A percentile compares a stretch with the other conserved stretches of the same genome.
These are phyloP conservation scores for Globisporangium acanthophoron DNA, from an alignment of 352 stramenopile species.

Conservation along the genomic window DNA sequence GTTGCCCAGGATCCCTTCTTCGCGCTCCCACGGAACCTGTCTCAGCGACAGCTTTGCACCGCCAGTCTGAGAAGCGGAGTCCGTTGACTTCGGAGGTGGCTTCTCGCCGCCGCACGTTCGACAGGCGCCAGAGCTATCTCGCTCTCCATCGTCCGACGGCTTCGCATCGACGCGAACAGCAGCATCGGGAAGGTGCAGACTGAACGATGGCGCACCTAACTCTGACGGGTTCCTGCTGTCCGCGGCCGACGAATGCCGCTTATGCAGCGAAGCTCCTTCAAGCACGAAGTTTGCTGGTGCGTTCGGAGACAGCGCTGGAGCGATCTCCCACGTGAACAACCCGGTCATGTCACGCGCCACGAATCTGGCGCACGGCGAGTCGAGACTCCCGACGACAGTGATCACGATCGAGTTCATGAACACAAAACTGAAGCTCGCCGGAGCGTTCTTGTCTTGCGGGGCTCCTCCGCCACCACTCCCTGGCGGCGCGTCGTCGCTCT, in stretches of 20 bases:
- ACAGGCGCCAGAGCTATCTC: slow-evolving; percentile 21
- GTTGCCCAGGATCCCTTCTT: slow-evolving; percentile 58
- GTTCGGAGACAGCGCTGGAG: slow-evolving; percentile 21
- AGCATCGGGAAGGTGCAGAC: slow-evolving; percentile 34
- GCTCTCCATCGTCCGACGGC: slow-evolving; percentile 23
- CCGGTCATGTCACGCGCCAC: slow-evolving; percentile 84
- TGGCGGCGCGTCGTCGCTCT: slow-evolving; percentile 25
- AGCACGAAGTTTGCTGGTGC: not conserved
- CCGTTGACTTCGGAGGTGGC: slow-evolving; percentile 12
- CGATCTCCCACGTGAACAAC: slow-evolving; percentile 82
- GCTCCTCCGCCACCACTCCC: slow-evolving; percentile 10
- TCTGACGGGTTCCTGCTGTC: not conserved
- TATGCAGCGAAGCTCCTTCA: not conserved
- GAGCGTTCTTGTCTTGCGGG: slow-evolving; percentile 17
- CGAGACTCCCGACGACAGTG: slow-evolving; percentile 74
- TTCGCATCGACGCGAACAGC: slow-evolving; percentile 65
- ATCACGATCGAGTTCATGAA: slow-evolving; percentile 88
- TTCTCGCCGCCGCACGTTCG: slow-evolving; percentile 63
- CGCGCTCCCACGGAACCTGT: slow-evolving; percentile 56
- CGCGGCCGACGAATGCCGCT: not conserved
- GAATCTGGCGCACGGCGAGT: slow-evolving; percentile 69
- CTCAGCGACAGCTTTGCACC: slow-evolving; percentile 35
- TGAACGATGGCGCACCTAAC: slow-evolving; percentile 20
- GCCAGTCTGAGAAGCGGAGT: not conserved
- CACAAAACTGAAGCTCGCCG: slow-evolving; percentile 71